These are phyloP conservation scores for Lentinula sp. DNA, from an alignment of 768 basidiomycete genomes.

Conservation along the genomic window DNA sequence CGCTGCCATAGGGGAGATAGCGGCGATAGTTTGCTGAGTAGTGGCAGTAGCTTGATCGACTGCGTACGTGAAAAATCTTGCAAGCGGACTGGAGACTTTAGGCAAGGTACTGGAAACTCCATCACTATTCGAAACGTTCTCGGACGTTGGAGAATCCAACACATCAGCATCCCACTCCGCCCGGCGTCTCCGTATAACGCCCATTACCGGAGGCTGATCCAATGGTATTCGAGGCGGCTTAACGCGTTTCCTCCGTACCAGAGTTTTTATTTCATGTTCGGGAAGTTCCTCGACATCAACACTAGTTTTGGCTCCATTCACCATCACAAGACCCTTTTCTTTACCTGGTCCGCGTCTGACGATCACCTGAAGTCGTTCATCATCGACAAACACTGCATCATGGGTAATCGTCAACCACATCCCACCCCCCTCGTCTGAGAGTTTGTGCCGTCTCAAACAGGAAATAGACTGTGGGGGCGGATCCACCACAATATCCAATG, in stretches of 20 bases:
- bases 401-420: constrained; percentile 92
- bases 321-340: constrained; percentile 79
- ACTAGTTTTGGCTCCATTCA: constrained; percentile 80
- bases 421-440: constrained; percentile 85
- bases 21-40: constrained; percentile 74
- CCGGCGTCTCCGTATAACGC: constrained; percentile 59
- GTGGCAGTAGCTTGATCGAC: constrained; percentile 69
- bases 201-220: constrained; percentile 85
- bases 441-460: constrained; percentile 79
- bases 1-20: constrained; percentile 54
- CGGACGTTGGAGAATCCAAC: constrained; percentile 18
- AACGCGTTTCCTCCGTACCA: constrained; percentile 79
- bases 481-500: constrained; percentile 85
- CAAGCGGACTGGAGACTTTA: constrained; percentile 61
- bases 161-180: constrained; percentile 67
- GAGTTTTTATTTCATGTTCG: constrained; percentile 78
- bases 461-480: constrained; percentile 84
- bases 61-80: constrained; percentile 67
- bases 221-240: constrained; percentile 84
- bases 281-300: constrained; percentile 89
- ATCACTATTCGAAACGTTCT: constrained; percentile 8
- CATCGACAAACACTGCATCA: constrained; percentile 69
- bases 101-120: constrained; percentile 33
- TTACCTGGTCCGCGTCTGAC: constrained; percentile 71
- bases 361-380: constrained; percentile 70